Evolutionary conservation across 441 rosid genomes (phyloP).

Genomic region (Gossypium davidsonii): DNA sequence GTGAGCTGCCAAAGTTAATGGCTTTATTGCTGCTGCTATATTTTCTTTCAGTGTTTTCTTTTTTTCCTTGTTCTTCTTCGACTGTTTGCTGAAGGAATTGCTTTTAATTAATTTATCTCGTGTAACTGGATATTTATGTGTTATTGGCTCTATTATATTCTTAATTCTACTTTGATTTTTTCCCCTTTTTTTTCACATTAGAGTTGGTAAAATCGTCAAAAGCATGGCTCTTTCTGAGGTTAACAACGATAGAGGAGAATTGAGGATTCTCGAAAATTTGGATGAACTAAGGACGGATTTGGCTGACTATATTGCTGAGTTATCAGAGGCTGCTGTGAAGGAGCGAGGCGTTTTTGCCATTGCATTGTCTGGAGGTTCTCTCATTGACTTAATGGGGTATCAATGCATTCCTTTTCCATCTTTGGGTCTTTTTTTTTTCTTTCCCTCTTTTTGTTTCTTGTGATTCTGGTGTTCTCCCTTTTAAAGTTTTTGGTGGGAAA

Average conservation of each 20-base stretch:
- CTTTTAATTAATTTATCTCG: background rate
- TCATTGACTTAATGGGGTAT: constrained; percentile 74
- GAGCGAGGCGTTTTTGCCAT: constrained; percentile 74
- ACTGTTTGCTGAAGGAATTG: background rate
- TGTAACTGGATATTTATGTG: background rate
- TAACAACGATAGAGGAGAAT: constrained; percentile 53
- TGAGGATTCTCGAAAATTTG: constrained; percentile 66
- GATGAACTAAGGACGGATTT: constrained; percentile 72
- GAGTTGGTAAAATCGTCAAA: constrained; percentile 23
- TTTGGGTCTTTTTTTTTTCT: background rate
- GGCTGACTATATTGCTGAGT: constrained; percentile 74
- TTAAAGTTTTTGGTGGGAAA: constrained; percentile 22
- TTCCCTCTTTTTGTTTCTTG: background rate
- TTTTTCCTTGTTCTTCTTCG: background rate
- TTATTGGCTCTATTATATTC: constrained; percentile 9
- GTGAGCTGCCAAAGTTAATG: constrained; percentile 1
- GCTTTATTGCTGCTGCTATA: background rate
- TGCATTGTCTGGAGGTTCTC: constrained; percentile 84
- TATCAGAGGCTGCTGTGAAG: constrained; percentile 76
- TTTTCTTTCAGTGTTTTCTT: background rate
- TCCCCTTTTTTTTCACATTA: background rate
- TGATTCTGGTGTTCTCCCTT: constrained; percentile 20
- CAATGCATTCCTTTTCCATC: constrained; percentile 20
- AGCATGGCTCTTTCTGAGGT: constrained; percentile 54
- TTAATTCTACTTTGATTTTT: background rate